Evolutionary conservation across 441 rosid genomes (phyloP).

Genomic region (Croton setiger): DNA sequence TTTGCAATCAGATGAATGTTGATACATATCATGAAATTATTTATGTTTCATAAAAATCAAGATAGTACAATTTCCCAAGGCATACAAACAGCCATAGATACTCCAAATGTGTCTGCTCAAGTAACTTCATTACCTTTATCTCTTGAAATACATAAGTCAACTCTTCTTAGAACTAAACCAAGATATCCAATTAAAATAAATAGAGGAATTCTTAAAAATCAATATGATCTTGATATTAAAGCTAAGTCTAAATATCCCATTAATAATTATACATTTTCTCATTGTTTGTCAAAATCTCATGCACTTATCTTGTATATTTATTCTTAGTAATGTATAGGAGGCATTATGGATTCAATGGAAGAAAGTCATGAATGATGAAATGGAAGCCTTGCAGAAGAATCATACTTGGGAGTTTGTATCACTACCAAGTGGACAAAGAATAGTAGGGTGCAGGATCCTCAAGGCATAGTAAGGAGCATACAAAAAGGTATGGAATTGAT

Average conservation of each 20-base stretch:
- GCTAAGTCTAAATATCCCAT: background rate
- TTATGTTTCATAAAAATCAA: constrained; percentile 1
- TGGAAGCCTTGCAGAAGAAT: background rate
- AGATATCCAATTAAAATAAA: background rate
- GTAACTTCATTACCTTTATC: background rate
- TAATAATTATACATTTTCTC: background rate
- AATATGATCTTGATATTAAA: background rate
- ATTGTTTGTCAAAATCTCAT: background rate
- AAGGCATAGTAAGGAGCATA: background rate
- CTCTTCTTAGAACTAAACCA: too few species aligned
- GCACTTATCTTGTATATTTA: background rate
- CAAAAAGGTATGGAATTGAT: background rate
- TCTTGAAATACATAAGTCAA: background rate
- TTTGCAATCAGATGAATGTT: background rate
- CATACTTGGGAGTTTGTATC: background rate
- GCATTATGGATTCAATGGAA: background rate
- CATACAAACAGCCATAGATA: background rate
- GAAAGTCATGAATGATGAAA: background rate
- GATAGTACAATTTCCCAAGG: background rate
- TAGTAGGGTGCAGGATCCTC: background rate
- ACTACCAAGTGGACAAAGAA: background rate
- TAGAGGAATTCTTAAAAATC: background rate
- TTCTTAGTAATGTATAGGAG: background rate
- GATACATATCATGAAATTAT: background rate
- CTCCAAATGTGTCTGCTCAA: background rate